Evolutionary conservation across 768 basidiomycete species (phyloP).

Genomic region (Dictyophora rubrovolvata): DNA sequence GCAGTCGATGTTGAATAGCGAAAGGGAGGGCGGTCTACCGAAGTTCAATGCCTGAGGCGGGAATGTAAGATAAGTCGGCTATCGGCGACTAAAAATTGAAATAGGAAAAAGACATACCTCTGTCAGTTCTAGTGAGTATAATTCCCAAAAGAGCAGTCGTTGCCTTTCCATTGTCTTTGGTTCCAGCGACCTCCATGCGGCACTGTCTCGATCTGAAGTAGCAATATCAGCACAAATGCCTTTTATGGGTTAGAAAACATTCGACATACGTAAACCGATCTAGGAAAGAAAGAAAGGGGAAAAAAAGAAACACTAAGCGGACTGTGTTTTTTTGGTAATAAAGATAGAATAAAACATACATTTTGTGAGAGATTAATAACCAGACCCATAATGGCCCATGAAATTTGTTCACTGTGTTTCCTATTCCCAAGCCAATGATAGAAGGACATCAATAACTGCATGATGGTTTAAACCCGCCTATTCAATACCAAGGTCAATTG

Average conservation of each 20-base stretch:
- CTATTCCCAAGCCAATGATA: conserved; percentile 10
- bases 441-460: conserved; percentile 9
- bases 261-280: conserved; percentile 60
- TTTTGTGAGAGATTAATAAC: conserved; percentile 57
- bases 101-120: conserved; percentile 31
- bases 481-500: not conserved
- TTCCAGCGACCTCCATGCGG: conserved; percentile 47
- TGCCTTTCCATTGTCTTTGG: conserved; percentile 54
- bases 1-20: conserved; percentile 11
- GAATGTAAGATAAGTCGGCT: not conserved
- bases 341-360: conserved; percentile 24
- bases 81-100: not conserved
- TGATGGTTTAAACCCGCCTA: not conserved
- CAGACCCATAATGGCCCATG: conserved; percentile 58
- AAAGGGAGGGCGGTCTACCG: conserved; percentile 2
- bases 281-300: conserved; percentile 16
- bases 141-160: conserved; percentile 67
- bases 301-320: not conserved
- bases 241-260: conserved; percentile 23
- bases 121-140: conserved; percentile 65
- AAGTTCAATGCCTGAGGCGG: not conserved
- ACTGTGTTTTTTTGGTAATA: too few relatives aligned
- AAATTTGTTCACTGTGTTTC: conserved; percentile 58
- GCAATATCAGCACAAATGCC: conserved; percentile 9
- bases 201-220: conserved; percentile 51